These are phyloP conservation scores for Trypanosoma melophagium DNA, from an alignment of 208 protist species.

Conservation along the genomic window DNA sequence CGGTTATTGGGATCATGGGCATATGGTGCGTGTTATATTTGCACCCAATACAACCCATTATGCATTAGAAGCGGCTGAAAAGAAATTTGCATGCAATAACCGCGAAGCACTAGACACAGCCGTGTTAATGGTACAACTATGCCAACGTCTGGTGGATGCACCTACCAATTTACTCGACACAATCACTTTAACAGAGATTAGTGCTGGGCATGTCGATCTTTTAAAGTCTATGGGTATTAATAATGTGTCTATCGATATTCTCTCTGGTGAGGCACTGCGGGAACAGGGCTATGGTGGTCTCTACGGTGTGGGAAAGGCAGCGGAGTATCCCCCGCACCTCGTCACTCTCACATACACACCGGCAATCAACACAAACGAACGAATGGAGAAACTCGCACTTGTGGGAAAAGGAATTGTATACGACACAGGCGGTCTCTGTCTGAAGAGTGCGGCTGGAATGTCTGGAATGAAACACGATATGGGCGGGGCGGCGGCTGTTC, in stretches of 20 bases:
- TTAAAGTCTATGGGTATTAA: constrained; percentile 32
- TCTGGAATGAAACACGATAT: constrained; percentile 92
- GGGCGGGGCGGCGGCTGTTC: constrained; percentile 86
- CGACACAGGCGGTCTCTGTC: constrained; percentile 87
- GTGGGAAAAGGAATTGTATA: constrained; percentile 94
- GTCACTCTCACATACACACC: constrained; percentile 82
- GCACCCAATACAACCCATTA: constrained; percentile 26
- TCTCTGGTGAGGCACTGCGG: constrained; percentile 78
- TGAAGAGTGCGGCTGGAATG: constrained; percentile 84
- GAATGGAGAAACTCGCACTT: constrained; percentile 68
- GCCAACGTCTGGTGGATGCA: constrained; percentile 81
- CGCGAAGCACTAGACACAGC: constrained; percentile 38
- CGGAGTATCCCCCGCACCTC: constrained; percentile 79
- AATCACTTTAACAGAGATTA: constrained; percentile 80
- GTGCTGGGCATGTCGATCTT: constrained; percentile 35
- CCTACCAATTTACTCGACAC: constrained; percentile 86
- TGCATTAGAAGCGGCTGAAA: constrained; percentile 15
- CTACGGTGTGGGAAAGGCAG: constrained; percentile 83
- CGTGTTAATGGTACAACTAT: constrained; percentile 56
- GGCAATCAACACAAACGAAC: constrained; percentile 36
- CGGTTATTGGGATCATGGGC: constrained; percentile 40
- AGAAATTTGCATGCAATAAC: constrained; percentile 16
- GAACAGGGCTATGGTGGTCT: constrained; percentile 83
- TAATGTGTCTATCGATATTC: constrained; percentile 41
- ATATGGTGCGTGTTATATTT: constrained; percentile 48